phyloP scores from a whole-genome alignment of 176 grass and related monocot genomes.

The Ensete ventricosum region DNA sequence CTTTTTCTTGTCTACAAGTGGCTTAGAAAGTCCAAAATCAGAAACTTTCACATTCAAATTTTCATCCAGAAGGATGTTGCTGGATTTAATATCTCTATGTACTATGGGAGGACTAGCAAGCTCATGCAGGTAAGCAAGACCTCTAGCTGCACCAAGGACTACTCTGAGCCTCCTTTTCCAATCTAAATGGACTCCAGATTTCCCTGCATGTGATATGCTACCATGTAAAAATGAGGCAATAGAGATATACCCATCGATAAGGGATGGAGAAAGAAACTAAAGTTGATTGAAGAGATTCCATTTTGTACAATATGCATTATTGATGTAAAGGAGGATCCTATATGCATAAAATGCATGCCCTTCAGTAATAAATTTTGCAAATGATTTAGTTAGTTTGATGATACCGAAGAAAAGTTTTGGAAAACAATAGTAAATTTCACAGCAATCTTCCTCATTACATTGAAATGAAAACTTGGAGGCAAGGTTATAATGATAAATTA shows the following conservation, averaged over 20 bases:
- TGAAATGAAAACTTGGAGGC: too few species aligned
- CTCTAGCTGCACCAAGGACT: constrained; percentile 55
- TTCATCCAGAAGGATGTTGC: constrained; percentile 76
- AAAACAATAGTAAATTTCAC: too few species aligned
- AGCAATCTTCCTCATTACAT: too few species aligned
- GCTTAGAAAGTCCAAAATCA: constrained; percentile 80
- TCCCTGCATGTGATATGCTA: constrained; percentile 28
- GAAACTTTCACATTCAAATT: constrained; percentile 73
- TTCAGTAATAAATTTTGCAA: too few species aligned
- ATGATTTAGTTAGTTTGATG: too few species aligned
- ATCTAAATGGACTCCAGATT: constrained; percentile 68
- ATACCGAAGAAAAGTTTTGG: too few species aligned
- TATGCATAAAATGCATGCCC: too few species aligned
- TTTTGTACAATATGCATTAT: too few species aligned
- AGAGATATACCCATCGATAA: too few species aligned
- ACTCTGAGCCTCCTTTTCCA: constrained; percentile 59
- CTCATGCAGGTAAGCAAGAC: constrained; percentile 75
- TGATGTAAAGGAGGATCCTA: too few species aligned
- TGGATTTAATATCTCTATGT: constrained; percentile 85
- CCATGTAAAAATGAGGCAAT: neutral
- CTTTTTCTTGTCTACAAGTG: constrained; percentile 28
- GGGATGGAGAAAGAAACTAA: neutral
- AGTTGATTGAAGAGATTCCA: neutral
- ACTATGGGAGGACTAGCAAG: constrained; percentile 73
- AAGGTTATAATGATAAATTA: too few species aligned